phyloP scores from a whole-genome alignment of 495 filamentous ascomycete species.

The Aspergillus saccharolyticus region DNA sequence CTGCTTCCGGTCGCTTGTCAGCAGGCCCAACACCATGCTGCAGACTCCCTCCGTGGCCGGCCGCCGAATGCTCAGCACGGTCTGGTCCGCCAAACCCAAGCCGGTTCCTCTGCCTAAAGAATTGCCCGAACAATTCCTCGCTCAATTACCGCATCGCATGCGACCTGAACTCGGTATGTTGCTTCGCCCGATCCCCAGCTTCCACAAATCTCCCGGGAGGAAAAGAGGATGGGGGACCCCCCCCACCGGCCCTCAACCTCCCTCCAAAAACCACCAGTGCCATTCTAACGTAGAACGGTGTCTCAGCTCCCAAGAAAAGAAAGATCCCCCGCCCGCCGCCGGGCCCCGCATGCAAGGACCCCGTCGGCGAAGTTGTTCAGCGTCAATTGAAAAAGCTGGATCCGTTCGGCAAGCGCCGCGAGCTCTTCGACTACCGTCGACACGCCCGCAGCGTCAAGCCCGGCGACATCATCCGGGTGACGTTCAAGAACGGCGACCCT shows the following conservation, averaged over 20 bases:
- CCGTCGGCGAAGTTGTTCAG: constrained; percentile 55
- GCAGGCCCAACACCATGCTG: constrained; percentile 40
- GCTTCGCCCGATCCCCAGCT: background rate
- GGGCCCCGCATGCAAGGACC: constrained; percentile 49
- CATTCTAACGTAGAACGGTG: background rate
- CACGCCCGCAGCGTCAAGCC: constrained; percentile 69
- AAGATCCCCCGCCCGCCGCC: constrained; percentile 52
- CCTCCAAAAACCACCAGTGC: background rate
- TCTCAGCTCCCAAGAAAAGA: constrained; percentile 38
- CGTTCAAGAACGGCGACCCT: constrained; percentile 76
- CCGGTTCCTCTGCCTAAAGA: constrained; percentile 36
- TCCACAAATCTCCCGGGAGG: background rate
- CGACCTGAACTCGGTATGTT: constrained; percentile 34
- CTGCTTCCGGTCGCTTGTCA: constrained; percentile 55
- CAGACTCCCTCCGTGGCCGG: constrained; percentile 39
- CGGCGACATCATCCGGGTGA: constrained; percentile 88
- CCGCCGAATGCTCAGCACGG: constrained; percentile 38
- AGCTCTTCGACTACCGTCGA: constrained; percentile 66
- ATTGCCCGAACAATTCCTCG: constrained; percentile 37
- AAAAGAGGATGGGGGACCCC: too few relatives aligned
- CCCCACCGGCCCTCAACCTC: too few relatives aligned
- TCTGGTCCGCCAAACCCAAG: constrained; percentile 33
- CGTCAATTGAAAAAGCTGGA: constrained; percentile 70
- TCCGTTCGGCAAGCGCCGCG: constrained; percentile 72
- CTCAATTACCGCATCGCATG: constrained; percentile 37